These are phyloP conservation scores for Hypoxylon trugodes DNA, from an alignment of 495 filamentous ascomycete genomes.

Conservation along the genomic window DNA sequence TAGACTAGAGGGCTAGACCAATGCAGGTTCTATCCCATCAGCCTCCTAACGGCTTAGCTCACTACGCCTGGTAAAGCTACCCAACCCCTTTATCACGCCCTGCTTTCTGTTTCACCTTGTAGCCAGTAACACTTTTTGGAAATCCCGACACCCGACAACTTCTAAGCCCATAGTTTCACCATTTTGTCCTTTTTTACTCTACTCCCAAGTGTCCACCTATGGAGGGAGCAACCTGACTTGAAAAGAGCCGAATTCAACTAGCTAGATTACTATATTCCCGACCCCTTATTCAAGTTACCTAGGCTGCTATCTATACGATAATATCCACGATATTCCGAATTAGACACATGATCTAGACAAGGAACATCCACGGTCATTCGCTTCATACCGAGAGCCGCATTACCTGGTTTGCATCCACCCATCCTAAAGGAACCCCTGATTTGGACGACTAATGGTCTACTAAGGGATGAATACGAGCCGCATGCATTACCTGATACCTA, in stretches of 20 bases:
- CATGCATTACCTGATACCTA: conserved; percentile 44
- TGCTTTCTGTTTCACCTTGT: conserved; percentile 21
- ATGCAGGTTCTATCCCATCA: no score
- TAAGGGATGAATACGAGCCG: conserved; percentile 34
- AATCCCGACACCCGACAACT: neutral
- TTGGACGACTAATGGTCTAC: conserved; percentile 10
- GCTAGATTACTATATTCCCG: neutral
- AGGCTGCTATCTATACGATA: neutral
- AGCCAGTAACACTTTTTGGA: conserved; percentile 8
- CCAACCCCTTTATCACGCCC: neutral
- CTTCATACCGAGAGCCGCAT: conserved; percentile 28
- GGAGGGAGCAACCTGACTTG: neutral
- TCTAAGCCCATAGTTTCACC: conserved; percentile 9
- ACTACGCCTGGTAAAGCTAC: no score
- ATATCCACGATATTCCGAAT: conserved; percentile 5
- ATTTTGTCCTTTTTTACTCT: neutral
- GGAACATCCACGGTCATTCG: conserved; percentile 15
- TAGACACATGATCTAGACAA: conserved; percentile 7
- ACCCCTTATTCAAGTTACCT: neutral
- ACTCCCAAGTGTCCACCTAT: neutral
- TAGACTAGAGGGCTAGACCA: conserved; percentile 1
- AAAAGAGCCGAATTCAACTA: neutral
- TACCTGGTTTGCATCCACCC: conserved; percentile 16
- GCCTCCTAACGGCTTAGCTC: neutral
- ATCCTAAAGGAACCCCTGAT: conserved; percentile 12